A percentile compares a stretch with the other conserved stretches of the same genome.
Evolutionary conservation across 768 basidiomycete species (phyloP).

Genomic region (Tylopilus rubrobrunneus): DNA sequence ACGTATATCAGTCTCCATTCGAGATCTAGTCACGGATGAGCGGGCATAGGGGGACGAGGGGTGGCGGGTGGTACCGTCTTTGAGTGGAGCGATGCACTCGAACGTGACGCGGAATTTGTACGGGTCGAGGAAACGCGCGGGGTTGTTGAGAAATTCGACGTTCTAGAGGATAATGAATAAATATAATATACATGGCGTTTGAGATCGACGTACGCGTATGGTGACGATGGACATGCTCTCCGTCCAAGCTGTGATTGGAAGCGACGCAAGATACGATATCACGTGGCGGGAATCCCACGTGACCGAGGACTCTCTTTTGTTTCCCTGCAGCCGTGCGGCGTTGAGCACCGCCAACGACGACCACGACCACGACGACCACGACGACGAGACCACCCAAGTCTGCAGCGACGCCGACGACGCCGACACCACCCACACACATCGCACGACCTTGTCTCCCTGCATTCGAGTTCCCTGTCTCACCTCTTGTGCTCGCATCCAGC

Average conservation of each 20-base stretch:
- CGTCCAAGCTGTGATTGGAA: too few species aligned
- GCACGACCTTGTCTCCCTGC: constrained; percentile 5
- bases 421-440: neutral
- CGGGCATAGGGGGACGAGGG: neutral
- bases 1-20: constrained; percentile 99
- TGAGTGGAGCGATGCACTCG: constrained; percentile 88
- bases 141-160: constrained; percentile 90
- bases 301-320: constrained; percentile 11
- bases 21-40: constrained; percentile 55
- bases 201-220: constrained; percentile 48
- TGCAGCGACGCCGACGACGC: neutral
- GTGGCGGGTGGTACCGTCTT: constrained; percentile 57
- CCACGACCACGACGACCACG: constrained; percentile 8
- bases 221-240: constrained; percentile 62
- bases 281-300: constrained; percentile 1
- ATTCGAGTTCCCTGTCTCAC: constrained; percentile 2
- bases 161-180: constrained; percentile 41
- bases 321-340: constrained; percentile 13
- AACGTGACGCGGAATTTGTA: constrained; percentile 96
- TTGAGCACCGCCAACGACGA: constrained; percentile 11
- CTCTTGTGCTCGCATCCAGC: constrained; percentile 7
- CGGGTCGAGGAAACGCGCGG: constrained; percentile 83
- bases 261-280: neutral
- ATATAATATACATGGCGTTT: too few species aligned
- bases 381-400: neutral